Conservation (phyloP, 176 grass and related monocot genomes). For the Aegilops bicornis region DNA sequence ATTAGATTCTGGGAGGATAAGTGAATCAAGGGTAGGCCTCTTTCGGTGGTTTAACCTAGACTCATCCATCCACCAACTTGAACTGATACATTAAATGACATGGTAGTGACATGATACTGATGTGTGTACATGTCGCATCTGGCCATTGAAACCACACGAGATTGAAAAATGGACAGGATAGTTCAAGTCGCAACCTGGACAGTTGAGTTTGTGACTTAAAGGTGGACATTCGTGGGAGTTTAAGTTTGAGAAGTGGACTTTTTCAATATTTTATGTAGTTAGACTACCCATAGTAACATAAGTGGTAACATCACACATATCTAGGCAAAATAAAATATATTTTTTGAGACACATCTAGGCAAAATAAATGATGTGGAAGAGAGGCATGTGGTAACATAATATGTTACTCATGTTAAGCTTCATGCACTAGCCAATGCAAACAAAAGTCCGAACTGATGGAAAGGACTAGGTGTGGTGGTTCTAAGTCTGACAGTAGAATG, state of each 20-base stretch:
- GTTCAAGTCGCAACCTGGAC: background rate
- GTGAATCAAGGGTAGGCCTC: background rate
- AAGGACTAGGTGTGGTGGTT: too few relatives aligned
- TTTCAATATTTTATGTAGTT: conserved; percentile 13
- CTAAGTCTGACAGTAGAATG: too few relatives aligned
- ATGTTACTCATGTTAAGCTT: too few relatives aligned
- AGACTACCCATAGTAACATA: too few relatives aligned
- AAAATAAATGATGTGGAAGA: too few relatives aligned
- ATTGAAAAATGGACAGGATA: background rate
- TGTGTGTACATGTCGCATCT: background rate
- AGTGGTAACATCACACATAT: too few relatives aligned
- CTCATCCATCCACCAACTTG: background rate
- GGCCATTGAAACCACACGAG: background rate
- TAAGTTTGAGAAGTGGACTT: background rate
- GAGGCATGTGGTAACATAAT: too few relatives aligned
- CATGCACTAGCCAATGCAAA: too few relatives aligned
- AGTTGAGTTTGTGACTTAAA: background rate
- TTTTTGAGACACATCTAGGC: too few relatives aligned
- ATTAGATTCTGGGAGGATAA: background rate
- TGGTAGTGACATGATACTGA: background rate
- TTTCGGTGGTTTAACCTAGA: background rate
- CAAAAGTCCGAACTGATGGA: too few relatives aligned
- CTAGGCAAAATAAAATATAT: too few relatives aligned
- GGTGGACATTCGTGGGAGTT: background rate
- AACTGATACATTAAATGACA: background rate